Base-by-base conservation (phyloP, 371 early-diverging fungal species). In the Mucor piriformis region DNA sequence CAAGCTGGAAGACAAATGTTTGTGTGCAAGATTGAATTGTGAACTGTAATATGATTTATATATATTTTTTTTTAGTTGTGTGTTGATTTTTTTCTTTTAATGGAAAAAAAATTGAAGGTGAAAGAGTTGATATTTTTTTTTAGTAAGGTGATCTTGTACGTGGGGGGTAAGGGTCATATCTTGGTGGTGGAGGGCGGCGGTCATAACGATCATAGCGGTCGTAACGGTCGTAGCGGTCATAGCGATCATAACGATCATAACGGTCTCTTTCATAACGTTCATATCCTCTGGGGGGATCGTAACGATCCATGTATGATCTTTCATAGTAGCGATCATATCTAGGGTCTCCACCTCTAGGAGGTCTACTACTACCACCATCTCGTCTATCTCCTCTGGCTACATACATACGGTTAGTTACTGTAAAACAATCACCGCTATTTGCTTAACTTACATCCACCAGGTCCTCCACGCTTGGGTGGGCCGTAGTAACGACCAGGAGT, bases 401-500 rank as follows among this genome's bases (percentile, higher is more conserved):
- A 35, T 37, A 46, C 37, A 49, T 44, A n/a, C n/a, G n/a, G n/a
- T n/a, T n/a, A n/a, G n/a, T n/a, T n/a, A n/a, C n/a, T n/a, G n/a
- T n/a, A n/a, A n/a, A n/a, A n/a, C n/a, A n/a, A n/a, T n/a, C n/a
- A n/a, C n/a, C n/a, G n/a, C n/a, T n/a, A n/a, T n/a, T n/a, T n/a
- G n/a, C n/a, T 13, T 23, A 12, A 59, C 67, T 67, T 67, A 67
- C 69, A 61, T 54, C 61, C 76, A 46, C 50, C 75, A 61, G 61
- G 60, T 24, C 61, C 76, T 47, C 61, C 76, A 49, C 86, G 81
- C 54, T 86, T 89, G 40, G 91, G 88, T n/a, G 90, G 90, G 7
- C 94, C 94, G 73, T 84, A 83, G 78, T 94, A 94, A 46, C 85
- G 87, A 46, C 94, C 94, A 54, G 94, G 94, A 49, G 94, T 94